Evolutionary conservation across 2,329 filamentous ascomycete species (phyloP).

Genomic region (Helicocarpus griseus): DNA sequence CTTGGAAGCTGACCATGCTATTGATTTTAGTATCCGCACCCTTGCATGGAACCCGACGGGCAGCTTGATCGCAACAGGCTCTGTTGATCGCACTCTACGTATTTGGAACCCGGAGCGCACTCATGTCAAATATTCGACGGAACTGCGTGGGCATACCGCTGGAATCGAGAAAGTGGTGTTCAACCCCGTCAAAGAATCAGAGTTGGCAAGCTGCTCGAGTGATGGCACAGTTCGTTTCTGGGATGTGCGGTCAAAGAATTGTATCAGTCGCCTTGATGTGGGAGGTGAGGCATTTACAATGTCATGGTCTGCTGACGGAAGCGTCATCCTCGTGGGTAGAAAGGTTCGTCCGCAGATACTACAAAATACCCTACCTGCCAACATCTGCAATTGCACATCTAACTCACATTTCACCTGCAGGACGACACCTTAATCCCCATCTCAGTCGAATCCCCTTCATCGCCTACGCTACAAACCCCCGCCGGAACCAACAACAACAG

Average conservation of each 20-base stretch:
- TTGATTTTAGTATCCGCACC: slow-evolving; percentile 53
- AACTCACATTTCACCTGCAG: slow-evolving; percentile 18
- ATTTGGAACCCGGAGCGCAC: slow-evolving; percentile 67
- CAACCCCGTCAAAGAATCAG: slow-evolving; percentile 40
- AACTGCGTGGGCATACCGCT: slow-evolving; percentile 38
- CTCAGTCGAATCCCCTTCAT: slow-evolving; percentile 31
- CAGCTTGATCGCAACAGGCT: slow-evolving; percentile 73
- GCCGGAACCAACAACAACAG: slow-evolving; percentile 9
- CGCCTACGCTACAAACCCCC: slow-evolving; percentile 21
- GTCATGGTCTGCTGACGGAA: slow-evolving; percentile 40
- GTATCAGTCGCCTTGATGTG: slow-evolving; percentile 38
- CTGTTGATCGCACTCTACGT: slow-evolving; percentile 78
- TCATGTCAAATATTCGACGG: slow-evolving; percentile 37
- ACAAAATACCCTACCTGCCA: too few relatives aligned
- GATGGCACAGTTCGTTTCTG: slow-evolving; percentile 43
- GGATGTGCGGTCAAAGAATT: slow-evolving; percentile 41
- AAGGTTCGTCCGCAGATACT: slow-evolving; percentile 35
- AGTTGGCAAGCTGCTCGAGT: slow-evolving; percentile 40
- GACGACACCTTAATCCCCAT: slow-evolving; percentile 40
- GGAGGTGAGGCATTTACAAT: slow-evolving; percentile 41
- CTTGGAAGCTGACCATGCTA: slow-evolving; percentile 15
- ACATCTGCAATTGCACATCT: neutral
- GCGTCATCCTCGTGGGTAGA: slow-evolving; percentile 36
- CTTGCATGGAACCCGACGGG: slow-evolving; percentile 87
- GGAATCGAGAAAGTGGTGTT: slow-evolving; percentile 41